These are phyloP conservation scores for Nemania abortiva DNA, from an alignment of 2,329 filamentous ascomycete genomes.

Conservation along the genomic window DNA sequence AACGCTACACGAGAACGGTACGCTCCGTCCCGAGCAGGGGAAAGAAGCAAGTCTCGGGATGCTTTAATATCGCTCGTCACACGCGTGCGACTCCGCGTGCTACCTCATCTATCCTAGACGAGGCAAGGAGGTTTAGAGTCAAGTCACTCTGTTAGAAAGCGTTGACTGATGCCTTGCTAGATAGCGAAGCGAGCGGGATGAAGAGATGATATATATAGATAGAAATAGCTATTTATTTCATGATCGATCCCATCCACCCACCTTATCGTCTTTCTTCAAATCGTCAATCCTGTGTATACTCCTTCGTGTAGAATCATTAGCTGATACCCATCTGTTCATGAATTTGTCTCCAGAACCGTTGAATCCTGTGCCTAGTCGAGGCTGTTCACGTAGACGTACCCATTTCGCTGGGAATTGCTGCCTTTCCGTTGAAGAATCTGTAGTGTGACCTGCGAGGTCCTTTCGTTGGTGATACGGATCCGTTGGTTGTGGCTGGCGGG, in stretches of 20 bases:
- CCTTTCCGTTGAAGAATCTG: neutral
- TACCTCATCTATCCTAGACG: neutral
- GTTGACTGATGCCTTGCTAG: constrained; percentile 1
- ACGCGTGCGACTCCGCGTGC: neutral
- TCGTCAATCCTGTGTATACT: neutral
- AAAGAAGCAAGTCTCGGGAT: neutral
- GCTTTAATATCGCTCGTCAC: constrained; percentile 5
- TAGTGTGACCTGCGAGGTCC: neutral
- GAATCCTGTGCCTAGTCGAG: neutral
- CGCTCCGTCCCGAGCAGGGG: neutral
- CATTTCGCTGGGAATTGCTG: neutral
- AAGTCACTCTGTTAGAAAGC: constrained; percentile 10
- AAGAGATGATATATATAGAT: neutral
- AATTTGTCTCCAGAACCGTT: neutral
- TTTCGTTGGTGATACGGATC: neutral
- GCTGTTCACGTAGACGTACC: neutral
- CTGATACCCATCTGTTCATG: neutral
- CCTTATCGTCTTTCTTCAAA: neutral
- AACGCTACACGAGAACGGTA: neutral
- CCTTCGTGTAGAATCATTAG: neutral
- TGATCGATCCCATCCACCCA: neutral
- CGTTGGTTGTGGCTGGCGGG: neutral
- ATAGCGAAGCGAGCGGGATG: neutral
- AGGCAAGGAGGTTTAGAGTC: neutral
- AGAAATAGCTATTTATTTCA: neutral